These are phyloP conservation scores for Phytophthora cactorum DNA, from an alignment of 352 stramenopile genomes.

Conservation along the genomic window DNA sequence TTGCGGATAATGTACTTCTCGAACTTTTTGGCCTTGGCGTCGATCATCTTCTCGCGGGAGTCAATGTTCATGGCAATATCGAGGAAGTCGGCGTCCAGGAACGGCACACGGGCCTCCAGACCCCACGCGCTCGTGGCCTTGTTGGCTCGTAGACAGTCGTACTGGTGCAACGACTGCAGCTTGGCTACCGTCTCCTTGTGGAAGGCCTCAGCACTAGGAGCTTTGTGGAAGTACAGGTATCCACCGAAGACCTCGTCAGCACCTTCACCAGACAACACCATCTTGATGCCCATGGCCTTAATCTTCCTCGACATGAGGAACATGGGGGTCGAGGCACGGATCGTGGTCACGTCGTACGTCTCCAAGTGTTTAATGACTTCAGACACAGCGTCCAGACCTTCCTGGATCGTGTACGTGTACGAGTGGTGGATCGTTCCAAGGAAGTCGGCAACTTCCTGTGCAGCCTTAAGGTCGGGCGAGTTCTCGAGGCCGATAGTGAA, in stretches of 20 bases:
- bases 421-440: slow-evolving; percentile 98
- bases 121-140: slow-evolving; percentile 98
- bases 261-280: slow-evolving; percentile 98
- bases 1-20: slow-evolving; percentile 99
- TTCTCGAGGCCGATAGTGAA: slow-evolving; percentile 98
- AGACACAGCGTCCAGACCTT: slow-evolving; percentile 97
- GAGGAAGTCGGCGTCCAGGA: slow-evolving; percentile 98
- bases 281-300: slow-evolving; percentile 99
- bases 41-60: slow-evolving; percentile 98
- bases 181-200: slow-evolving; percentile 96
- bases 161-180: slow-evolving; percentile 96
- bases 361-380: slow-evolving; percentile 98
- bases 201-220: slow-evolving; percentile 92
- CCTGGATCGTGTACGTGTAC: slow-evolving; percentile 99
- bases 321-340: slow-evolving; percentile 99
- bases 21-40: slow-evolving; percentile 91
- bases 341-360: slow-evolving; percentile 99
- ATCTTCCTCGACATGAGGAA: slow-evolving; percentile 99
- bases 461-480: slow-evolving; percentile 96
- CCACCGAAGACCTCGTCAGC: slow-evolving; percentile 98
- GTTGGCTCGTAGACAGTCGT: slow-evolving; percentile 99
- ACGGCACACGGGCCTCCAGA: slow-evolving; percentile 97
- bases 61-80: slow-evolving; percentile 99
- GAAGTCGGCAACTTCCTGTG: slow-evolving; percentile 97
- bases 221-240: slow-evolving; percentile 99